Conservation (phyloP, 352 stramenopile genomes). For the Phytophthora nicotianae region DNA sequence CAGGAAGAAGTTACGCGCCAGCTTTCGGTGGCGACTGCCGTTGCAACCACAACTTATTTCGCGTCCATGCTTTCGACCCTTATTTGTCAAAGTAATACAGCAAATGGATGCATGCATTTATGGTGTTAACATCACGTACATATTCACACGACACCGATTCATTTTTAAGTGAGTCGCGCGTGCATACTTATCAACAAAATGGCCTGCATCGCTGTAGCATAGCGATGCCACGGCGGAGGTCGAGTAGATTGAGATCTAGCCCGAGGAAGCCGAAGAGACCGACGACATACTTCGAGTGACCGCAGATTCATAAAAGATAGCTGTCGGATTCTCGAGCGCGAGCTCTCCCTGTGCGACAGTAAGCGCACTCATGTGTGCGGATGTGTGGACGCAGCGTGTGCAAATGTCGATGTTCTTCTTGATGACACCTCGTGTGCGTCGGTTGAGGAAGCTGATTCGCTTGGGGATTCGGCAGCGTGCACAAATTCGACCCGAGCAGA, state of each 20-base stretch:
- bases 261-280: slow-evolving; percentile 24
- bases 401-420: slow-evolving; percentile 45
- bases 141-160: slow-evolving; percentile 7
- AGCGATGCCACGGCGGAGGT: neutral
- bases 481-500: slow-evolving; percentile 37
- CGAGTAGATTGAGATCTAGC: slow-evolving; percentile 4
- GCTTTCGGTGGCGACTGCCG: slow-evolving; percentile 10
- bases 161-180: neutral
- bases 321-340: slow-evolving; percentile 31
- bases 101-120: slow-evolving; percentile 15
- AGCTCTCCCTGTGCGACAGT: slow-evolving; percentile 41
- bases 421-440: slow-evolving; percentile 35
- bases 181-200: slow-evolving; percentile 11
- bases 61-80: neutral
- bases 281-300: slow-evolving; percentile 27
- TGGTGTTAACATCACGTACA: slow-evolving; percentile 7
- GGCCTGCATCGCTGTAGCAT: neutral
- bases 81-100: neutral
- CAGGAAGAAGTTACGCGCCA: slow-evolving; percentile 1
- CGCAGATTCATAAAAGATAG: slow-evolving; percentile 40
- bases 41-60: slow-evolving; percentile 3
- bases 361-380: slow-evolving; percentile 34
- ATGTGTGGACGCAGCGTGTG: slow-evolving; percentile 41
- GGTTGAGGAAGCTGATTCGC: slow-evolving; percentile 41
- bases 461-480: slow-evolving; percentile 42